These are phyloP conservation scores for Phytophthora ramorum DNA, from an alignment of 352 stramenopile species.

Conservation along the genomic window DNA sequence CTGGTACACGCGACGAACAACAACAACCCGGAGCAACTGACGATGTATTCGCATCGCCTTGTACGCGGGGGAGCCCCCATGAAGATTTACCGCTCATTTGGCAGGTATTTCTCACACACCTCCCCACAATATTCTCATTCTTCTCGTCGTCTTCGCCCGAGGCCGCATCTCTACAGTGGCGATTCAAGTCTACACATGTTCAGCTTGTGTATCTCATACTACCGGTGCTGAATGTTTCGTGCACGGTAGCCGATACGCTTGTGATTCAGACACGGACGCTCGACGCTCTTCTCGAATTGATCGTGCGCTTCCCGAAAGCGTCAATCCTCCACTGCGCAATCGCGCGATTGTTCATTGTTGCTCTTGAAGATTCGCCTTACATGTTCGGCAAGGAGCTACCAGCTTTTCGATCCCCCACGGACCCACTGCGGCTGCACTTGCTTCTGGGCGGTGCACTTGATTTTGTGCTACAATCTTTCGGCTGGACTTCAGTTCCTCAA, in stretches of 20 bases:
- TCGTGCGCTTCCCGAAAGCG: constrained; percentile 92
- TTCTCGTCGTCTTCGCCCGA: constrained; percentile 23
- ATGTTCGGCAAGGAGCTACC: constrained; percentile 85
- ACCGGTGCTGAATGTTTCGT: constrained; percentile 78
- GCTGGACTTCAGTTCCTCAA: constrained; percentile 17
- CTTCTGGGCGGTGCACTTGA: constrained; percentile 56
- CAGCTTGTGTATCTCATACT: constrained; percentile 82
- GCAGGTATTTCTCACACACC: constrained; percentile 54
- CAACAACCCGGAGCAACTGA: background rate
- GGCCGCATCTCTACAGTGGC: constrained; percentile 25
- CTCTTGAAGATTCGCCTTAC: constrained; percentile 79
- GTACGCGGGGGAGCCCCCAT: constrained; percentile 50
- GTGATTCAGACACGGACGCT: constrained; percentile 52
- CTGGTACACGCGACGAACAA: background rate
- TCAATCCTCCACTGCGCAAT: constrained; percentile 76
- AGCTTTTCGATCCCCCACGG: constrained; percentile 58
- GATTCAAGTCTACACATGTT: constrained; percentile 68
- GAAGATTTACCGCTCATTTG: constrained; percentile 70
- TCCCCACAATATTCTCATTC: constrained; percentile 51
- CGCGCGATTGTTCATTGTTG: constrained; percentile 74
- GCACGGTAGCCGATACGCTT: constrained; percentile 55
- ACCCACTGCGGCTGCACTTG: constrained; percentile 61
- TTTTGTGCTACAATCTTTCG: constrained; percentile 50
- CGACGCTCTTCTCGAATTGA: constrained; percentile 85
- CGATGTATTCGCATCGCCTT: constrained; percentile 10